These are phyloP conservation scores for Rhynchosporium secalis DNA, from an alignment of 2,329 filamentous ascomycete genomes.

Conservation along the genomic window DNA sequence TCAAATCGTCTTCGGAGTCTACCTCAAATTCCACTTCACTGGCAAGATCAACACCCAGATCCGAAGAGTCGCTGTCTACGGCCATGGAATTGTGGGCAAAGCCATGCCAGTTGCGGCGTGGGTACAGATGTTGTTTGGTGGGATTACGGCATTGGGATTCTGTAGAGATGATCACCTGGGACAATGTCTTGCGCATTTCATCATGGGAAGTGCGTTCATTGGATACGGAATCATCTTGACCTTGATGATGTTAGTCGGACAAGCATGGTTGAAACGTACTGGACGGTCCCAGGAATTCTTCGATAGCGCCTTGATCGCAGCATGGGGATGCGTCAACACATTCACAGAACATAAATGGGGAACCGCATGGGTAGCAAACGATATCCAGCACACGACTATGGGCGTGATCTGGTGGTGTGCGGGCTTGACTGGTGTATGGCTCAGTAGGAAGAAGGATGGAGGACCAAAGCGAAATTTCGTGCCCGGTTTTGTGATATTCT, in stretches of 20 bases:
- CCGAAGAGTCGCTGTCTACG: conserved; percentile 67
- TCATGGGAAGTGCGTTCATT: conserved; percentile 97
- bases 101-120: conserved; percentile 82
- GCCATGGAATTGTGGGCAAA: conserved; percentile 83
- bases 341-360: conserved; percentile 98
- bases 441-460: conserved; percentile 81
- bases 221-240: conserved; percentile 88
- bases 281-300: conserved; percentile 96
- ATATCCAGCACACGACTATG: conserved; percentile 98
- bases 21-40: conserved; percentile 86
- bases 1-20: conserved; percentile 80
- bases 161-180: conserved; percentile 89
- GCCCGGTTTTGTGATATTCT: conserved; percentile 82
- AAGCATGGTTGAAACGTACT: conserved; percentile 78
- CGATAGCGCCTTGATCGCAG: conserved; percentile 85
- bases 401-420: conserved; percentile 99
- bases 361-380: conserved; percentile 82
- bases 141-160: conserved; percentile 88
- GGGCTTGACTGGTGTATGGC: conserved; percentile 87
- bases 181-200: conserved; percentile 95
- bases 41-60: conserved; percentile 80
- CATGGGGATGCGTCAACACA: conserved; percentile 96
- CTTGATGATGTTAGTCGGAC: conserved; percentile 83
- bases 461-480: conserved; percentile 89
- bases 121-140: conserved; percentile 95